Percentiles rank a stretch among this genome's conserved stretches.
Conservation (phyloP, 2,329 filamentous ascomycete species). For the Alternaria longipes region DNA sequence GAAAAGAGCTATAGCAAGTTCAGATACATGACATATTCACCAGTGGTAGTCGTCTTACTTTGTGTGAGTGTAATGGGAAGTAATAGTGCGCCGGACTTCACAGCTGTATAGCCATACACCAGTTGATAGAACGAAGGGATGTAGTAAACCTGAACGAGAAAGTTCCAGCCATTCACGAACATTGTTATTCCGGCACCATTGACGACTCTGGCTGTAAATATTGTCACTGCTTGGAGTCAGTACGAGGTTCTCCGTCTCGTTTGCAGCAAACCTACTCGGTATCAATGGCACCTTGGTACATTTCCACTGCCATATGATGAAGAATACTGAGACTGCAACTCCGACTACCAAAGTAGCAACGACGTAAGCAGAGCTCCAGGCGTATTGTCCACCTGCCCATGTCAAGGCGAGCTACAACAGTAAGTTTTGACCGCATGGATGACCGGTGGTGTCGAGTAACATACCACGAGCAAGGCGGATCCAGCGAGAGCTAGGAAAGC, state of each 20-base stretch:
- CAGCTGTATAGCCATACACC: conserved; percentile 58
- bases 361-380: conserved; percentile 63
- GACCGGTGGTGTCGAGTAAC: background rate
- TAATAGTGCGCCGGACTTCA: conserved; percentile 61
- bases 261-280: conserved; percentile 53
- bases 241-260: background rate
- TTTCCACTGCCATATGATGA: conserved; percentile 67
- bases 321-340: conserved; percentile 56
- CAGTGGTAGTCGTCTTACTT: conserved; percentile 16
- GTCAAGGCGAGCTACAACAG: conserved; percentile 53
- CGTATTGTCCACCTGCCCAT: conserved; percentile 67
- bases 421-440: conserved; percentile 2
- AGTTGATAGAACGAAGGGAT: conserved; percentile 71
- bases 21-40: background rate
- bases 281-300: conserved; percentile 66
- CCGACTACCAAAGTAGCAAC: conserved; percentile 63
- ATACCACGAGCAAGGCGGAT: conserved; percentile 67
- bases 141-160: conserved; percentile 69
- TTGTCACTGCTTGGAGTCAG: conserved; percentile 20
- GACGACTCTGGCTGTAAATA: conserved; percentile 27
- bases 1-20: conserved; percentile 20
- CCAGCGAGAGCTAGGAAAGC: conserved; percentile 62
- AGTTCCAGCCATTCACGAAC: conserved; percentile 68
- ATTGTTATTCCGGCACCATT: conserved; percentile 47
- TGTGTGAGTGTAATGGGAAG: conserved; percentile 58